Conservation (phyloP, 257 asterid genomes). For the Primulina huaijiensis region DNA sequence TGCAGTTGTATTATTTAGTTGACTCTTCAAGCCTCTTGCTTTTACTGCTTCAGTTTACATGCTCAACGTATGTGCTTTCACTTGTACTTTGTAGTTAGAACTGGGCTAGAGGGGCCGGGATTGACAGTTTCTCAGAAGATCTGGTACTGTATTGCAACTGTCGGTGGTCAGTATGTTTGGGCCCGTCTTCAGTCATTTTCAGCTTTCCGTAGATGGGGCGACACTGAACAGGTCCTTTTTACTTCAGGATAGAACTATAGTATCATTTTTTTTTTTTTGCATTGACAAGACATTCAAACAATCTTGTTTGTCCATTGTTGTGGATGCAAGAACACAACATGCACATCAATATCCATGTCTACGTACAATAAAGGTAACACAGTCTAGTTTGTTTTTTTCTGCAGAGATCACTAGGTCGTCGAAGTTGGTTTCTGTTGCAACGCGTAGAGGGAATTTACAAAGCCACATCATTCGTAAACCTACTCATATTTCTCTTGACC, state of each 20-base stretch:
- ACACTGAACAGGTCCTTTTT: conserved; percentile 71
- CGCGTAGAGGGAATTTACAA: conserved; percentile 82
- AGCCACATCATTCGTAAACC: conserved; percentile 89
- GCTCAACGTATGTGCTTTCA: conserved; percentile 20
- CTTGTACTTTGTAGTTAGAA: conserved; percentile 50
- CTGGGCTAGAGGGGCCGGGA: conserved; percentile 87
- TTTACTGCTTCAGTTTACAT: neutral
- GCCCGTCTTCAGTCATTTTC: conserved; percentile 87
- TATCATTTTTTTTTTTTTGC: conserved; percentile 1
- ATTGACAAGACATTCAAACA: neutral
- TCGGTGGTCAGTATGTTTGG: conserved; percentile 95
- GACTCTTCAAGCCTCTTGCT: neutral
- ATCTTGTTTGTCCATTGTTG: neutral
- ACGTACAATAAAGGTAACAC: conserved; percentile 3
- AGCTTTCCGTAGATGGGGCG: conserved; percentile 97
- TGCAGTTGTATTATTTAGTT: neutral
- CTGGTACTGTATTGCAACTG: conserved; percentile 89
- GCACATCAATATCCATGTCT: neutral
- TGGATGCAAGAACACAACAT: neutral
- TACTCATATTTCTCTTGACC: conserved; percentile 80
- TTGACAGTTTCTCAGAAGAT: conserved; percentile 82
- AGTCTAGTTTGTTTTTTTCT: conserved; percentile 18
- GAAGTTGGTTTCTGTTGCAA: conserved; percentile 76
- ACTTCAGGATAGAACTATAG: conserved; percentile 13
- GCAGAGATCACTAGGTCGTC: conserved; percentile 81